phyloP scores from a whole-genome alignment of 2,329 filamentous ascomycete species.

The Myriangium duriaei region DNA sequence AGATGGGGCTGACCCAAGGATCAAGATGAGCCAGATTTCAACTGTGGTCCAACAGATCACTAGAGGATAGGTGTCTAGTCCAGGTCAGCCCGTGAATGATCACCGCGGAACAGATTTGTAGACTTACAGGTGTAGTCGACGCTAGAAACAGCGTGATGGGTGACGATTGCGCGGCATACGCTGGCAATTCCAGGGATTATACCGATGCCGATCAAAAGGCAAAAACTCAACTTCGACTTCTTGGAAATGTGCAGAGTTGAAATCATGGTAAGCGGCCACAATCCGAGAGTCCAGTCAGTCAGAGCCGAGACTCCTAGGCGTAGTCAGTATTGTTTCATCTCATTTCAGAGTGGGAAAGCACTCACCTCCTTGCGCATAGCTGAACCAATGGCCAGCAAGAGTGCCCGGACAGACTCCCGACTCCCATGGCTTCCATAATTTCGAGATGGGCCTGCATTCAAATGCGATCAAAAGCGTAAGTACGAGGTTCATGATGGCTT shows the following conservation, averaged over 20 bases:
- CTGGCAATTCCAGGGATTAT: not conserved
- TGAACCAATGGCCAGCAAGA: not conserved
- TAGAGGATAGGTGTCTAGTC: no score
- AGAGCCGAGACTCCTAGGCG: not conserved
- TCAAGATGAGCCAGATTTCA: not conserved
- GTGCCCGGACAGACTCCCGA: not conserved
- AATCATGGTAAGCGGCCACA: not conserved
- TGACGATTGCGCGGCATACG: not conserved
- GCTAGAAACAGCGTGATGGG: not conserved
- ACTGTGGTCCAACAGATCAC: no score
- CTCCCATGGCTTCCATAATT: constrained; percentile 3
- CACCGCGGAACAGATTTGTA: not conserved
- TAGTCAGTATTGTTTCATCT: not conserved
- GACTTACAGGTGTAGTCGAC: not conserved
- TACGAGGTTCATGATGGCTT: not conserved
- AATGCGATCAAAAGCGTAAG: constrained; percentile 3
- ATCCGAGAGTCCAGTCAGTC: not conserved
- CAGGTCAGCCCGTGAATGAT: not conserved
- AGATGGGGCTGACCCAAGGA: not conserved
- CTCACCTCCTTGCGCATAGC: constrained; percentile 6
- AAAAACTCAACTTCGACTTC: not conserved
- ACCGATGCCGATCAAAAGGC: not conserved
- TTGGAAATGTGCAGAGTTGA: not conserved
- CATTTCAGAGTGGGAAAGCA: not conserved
- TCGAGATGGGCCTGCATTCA: constrained; percentile 1